phyloP scores from a whole-genome alignment of 805 yeast genomes.

The Wickerhamiella spandovensis region DNA sequence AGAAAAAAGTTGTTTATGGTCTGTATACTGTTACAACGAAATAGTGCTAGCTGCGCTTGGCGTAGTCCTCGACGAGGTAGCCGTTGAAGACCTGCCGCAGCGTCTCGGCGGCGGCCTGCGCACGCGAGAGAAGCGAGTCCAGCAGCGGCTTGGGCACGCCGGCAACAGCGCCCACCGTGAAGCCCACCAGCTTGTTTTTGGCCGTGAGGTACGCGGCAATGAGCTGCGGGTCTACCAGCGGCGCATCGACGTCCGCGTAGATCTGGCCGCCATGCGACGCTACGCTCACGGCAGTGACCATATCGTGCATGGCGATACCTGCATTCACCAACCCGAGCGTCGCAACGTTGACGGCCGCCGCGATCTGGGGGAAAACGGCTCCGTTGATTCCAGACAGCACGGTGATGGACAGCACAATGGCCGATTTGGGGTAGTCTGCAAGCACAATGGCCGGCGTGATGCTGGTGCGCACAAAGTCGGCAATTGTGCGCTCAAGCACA shows the following conservation, averaged over 20 bases:
- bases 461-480: constrained; percentile 39
- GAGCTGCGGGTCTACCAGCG: constrained; percentile 9
- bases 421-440: constrained; percentile 76
- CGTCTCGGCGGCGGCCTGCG: constrained; percentile 12
- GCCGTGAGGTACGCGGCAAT: constrained; percentile 15
- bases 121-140: constrained; percentile 10
- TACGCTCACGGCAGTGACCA: constrained; percentile 40
- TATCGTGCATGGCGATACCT: constrained; percentile 64
- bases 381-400: constrained; percentile 39
- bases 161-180: constrained; percentile 11
- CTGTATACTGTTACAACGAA: too few species aligned
- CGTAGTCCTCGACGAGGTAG: constrained; percentile 14
- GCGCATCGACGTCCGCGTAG: constrained; percentile 12
- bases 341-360: constrained; percentile 47
- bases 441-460: constrained; percentile 42
- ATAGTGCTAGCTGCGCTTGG: not conserved
- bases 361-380: constrained; percentile 23
- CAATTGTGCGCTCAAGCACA: constrained; percentile 31
- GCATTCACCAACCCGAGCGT: constrained; percentile 74
- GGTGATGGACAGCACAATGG: constrained; percentile 65
- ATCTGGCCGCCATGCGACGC: constrained; percentile 5
- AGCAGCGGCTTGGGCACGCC: constrained; percentile 10
- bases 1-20: too few species aligned
- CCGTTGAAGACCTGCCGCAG: constrained; percentile 15
- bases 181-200: constrained; percentile 11